Base-by-base conservation (phyloP, 2,329 filamentous ascomycete species). In the Ophiosphaerella herpotricha region DNA sequence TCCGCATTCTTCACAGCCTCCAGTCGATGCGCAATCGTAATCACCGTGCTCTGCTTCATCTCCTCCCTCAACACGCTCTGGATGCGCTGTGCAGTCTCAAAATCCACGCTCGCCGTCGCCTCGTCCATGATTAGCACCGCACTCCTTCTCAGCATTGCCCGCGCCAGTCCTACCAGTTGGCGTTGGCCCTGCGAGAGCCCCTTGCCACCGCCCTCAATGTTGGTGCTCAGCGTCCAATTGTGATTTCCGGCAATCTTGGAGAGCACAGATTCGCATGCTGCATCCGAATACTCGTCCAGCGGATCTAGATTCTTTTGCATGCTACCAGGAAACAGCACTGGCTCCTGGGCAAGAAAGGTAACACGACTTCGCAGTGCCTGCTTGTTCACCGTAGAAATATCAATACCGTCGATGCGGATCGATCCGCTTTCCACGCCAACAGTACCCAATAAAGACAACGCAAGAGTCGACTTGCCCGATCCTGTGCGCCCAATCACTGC, bases 391-490 rank as follows among this genome's bases (percentile, higher is more conserved):
- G 78, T 77, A 0, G 82, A 75, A 31, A 87, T 81, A 54, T 88
- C 82, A 13, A 87, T 76, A 18, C 77, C 78, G 58, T 87, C 85
- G 43, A 88, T 79, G 3, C 80, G 58, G 37, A 88, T 86, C 2
- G 73, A 73, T 4, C 85, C 85, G 2, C 69, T 74, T 34, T 79
- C 76, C 0, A 84, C 82, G 0, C 77, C 64, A 12, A 85, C 77
- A 11, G 68, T 69, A 8, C 80, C 83, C 0, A 88, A 78, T 1
- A 88, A 74, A 0, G 82, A 78, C 1, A 87, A 72, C 0, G 85
- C 84, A 1, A 93, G 81, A 0, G 90, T 95, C 43, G 87, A 91
- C 72, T 96, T 96, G 3, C 91, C 91, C 4, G 88, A 91, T 1
- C 72, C 72, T 0, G 90, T 95, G 8, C 90, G 84, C 2, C 91